phyloP scores from a whole-genome alignment of 75 land plant genomes.

The Gnetum montanum region DNA sequence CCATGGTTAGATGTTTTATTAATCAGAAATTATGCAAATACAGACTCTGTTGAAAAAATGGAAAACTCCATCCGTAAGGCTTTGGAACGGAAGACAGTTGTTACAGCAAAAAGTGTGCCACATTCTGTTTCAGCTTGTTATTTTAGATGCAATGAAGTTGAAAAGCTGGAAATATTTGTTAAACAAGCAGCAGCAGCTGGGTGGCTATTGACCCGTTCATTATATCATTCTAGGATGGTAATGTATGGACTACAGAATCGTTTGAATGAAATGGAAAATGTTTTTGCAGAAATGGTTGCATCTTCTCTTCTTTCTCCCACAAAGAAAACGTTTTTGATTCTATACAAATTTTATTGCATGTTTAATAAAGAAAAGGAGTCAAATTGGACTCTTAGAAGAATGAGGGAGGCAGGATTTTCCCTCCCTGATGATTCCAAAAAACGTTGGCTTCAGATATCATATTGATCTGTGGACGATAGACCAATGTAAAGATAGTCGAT shows the following conservation, averaged over 20 bases:
- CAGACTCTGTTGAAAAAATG: constrained; percentile 49
- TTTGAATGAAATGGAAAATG: constrained; percentile 49
- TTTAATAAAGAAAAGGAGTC: constrained; percentile 24
- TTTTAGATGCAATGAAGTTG: constrained; percentile 35
- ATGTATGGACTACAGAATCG: constrained; percentile 42
- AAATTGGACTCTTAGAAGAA: constrained; percentile 28
- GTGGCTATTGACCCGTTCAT: constrained; percentile 43
- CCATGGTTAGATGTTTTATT: constrained; percentile 58
- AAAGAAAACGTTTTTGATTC: constrained; percentile 47
- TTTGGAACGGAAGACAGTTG: constrained; percentile 20
- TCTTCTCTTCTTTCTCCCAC: constrained; percentile 14
- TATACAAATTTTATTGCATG: constrained; percentile 39
- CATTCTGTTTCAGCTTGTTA: constrained; percentile 32
- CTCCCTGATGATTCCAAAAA: constrained; percentile 13
- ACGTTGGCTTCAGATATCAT: background rate
- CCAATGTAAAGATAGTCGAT: background rate
- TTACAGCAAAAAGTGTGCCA: constrained; percentile 25
- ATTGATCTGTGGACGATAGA: background rate
- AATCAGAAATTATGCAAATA: constrained; percentile 59
- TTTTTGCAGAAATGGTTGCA: constrained; percentile 51
- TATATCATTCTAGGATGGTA: constrained; percentile 63
- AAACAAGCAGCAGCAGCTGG: constrained; percentile 40
- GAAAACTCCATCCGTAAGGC: constrained; percentile 42
- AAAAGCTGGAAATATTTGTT: constrained; percentile 33
- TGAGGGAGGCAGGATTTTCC: constrained; percentile 56